A percentile compares a stretch with the other conserved stretches of the same genome.
These are phyloP conservation scores for Voacanga thouarsii DNA, from an alignment of 257 asterid species.

Conservation along the genomic window DNA sequence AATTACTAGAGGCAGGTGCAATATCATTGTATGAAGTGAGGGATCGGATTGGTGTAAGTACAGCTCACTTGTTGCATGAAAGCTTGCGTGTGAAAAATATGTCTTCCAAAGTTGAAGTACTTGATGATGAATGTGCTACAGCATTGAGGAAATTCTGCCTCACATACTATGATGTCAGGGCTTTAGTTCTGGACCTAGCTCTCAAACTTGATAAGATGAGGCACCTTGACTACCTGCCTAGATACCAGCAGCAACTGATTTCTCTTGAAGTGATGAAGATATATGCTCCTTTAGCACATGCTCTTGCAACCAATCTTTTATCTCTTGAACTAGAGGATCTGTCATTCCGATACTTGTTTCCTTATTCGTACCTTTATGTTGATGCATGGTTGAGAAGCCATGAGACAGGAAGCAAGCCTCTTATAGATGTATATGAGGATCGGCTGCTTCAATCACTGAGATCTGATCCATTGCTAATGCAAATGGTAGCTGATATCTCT, in stretches of 20 bases:
- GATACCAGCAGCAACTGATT: slow-evolving; percentile 73
- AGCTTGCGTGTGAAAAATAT: slow-evolving; percentile 67
- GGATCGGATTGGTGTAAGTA: slow-evolving; percentile 54
- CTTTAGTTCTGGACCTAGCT: slow-evolving; percentile 72
- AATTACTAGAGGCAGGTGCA: slow-evolving; percentile 62
- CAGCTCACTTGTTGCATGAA: slow-evolving; percentile 84
- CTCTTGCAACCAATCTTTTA: slow-evolving; percentile 54
- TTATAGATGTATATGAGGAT: slow-evolving; percentile 58
- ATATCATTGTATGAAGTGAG: slow-evolving; percentile 57
- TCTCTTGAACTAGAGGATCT: slow-evolving; percentile 87
- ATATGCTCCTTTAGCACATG: slow-evolving; percentile 92
- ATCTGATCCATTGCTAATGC: slow-evolving; percentile 46
- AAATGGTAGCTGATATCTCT: slow-evolving; percentile 48
- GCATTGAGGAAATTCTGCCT: slow-evolving; percentile 81
- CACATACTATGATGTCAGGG: slow-evolving; percentile 81
- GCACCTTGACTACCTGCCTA: slow-evolving; percentile 72
- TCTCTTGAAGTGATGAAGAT: slow-evolving; percentile 81
- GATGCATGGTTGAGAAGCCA: slow-evolving; percentile 87
- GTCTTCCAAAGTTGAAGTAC: slow-evolving; percentile 54
- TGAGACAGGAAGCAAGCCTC: slow-evolving; percentile 57
- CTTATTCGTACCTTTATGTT: slow-evolving; percentile 70
- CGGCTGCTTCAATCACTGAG: slow-evolving; percentile 61
- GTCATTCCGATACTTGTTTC: slow-evolving; percentile 79
- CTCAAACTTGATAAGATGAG: slow-evolving; percentile 84
- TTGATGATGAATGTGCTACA: slow-evolving; percentile 67